Conservation (phyloP, 352 stramenopile species). For the Phytopythium helicoides region DNA sequence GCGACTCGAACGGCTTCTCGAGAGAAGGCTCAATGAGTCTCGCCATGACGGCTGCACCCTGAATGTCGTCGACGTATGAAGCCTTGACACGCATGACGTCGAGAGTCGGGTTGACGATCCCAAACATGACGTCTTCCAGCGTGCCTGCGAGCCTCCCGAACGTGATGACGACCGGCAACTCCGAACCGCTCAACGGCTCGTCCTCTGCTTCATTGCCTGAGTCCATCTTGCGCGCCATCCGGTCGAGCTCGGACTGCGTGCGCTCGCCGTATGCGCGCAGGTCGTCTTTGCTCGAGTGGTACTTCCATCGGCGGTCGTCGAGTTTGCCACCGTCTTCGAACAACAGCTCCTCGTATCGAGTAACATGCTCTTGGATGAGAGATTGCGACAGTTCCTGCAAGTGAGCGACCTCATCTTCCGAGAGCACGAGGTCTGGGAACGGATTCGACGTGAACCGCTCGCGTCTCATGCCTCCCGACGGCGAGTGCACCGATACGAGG, state of each 20-base stretch:
- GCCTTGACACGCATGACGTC: constrained; percentile 18
- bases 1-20: constrained; percentile 11
- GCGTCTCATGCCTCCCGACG: constrained; percentile 11
- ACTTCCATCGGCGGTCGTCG: constrained; percentile 30
- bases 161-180: constrained; percentile 14
- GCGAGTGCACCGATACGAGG: neutral
- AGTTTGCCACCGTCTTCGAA: constrained; percentile 21
- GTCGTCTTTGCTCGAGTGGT: constrained; percentile 25
- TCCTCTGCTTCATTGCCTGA: neutral
- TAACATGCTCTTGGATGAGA: constrained; percentile 23
- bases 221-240: constrained; percentile 9
- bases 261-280: constrained; percentile 23
- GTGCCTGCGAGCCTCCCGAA: constrained; percentile 21
- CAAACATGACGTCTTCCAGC: constrained; percentile 34
- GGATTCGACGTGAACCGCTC: constrained; percentile 21
- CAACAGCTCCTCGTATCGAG: constrained; percentile 31
- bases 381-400: constrained; percentile 25
- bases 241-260: constrained; percentile 21
- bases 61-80: constrained; percentile 28
- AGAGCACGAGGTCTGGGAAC: constrained; percentile 23
- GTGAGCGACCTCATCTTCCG: constrained; percentile 19
- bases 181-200: neutral
- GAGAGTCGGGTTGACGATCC: constrained; percentile 13
- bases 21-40: constrained; percentile 21
- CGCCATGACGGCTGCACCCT: constrained; percentile 28